Evolutionary conservation across 2,329 filamentous ascomycete species (phyloP), one percentile per base, ranked within the genome.

Genomic region (Cadophora gregata): DNA sequence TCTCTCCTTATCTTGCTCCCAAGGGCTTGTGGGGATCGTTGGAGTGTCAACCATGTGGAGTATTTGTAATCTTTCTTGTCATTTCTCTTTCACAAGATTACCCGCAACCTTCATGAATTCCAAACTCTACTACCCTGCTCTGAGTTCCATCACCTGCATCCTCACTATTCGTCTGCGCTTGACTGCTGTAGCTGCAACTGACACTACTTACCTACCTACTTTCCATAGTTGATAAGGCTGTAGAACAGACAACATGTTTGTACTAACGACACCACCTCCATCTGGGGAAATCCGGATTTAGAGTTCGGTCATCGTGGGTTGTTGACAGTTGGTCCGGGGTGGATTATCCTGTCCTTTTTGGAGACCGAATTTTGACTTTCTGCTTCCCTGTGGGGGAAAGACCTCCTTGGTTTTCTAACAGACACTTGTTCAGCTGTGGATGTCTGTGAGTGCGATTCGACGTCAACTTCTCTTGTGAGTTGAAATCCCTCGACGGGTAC

Each of bases 401-500:
- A 14, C 16, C 4, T n/a, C 10, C 36, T 27, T 4, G 14, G 19
- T 19, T 31, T 8, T 14, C 50, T 53, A 31, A 53, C 50, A 47
- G 36, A 47, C n/a, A 24, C 42, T 47, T 47, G 14, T 25, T 14
- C n/a, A 81, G 79, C 65, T 76, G n/a, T 80, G 81, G 67, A 76
- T 76, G 59, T 71, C 75, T 61, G 70, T 80, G 25, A 72, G 79
- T 29, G 78, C 75, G 9, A 81, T 80, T 67, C 75, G 80, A 3
- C 80, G 81, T 69, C 78, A 79, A 63, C 73, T 81, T 19, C 81
- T 81, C 48, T 69, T 81, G 63, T 74, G 62, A 55, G 66, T 69
- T 31, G 24, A 7, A 45, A 56, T 10, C 9, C 14, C 5, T 25
- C n/a, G 1, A 25, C 56, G 36, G 12, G 14, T 7, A 16, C 8